A percentile compares a stretch with the other conserved stretches of the same genome.
phyloP scores from a whole-genome alignment of 2,329 filamentous ascomycete species.

The Microdochium trichocladiopsis region DNA sequence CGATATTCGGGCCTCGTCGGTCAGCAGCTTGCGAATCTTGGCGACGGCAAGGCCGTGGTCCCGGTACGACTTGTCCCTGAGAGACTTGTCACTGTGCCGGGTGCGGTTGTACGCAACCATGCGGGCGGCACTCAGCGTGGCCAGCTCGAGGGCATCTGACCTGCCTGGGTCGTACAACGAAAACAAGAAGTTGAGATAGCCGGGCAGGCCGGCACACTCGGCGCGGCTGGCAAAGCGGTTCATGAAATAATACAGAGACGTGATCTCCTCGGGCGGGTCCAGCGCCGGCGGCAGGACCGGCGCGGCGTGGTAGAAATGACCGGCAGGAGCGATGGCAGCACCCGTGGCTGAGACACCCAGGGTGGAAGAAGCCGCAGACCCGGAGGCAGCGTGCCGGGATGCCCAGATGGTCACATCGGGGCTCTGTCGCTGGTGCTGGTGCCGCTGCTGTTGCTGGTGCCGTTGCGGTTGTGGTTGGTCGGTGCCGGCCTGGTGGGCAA shows the following conservation, averaged over 20 bases:
- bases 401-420: not conserved
- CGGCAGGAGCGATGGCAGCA: too few relatives aligned
- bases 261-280: not conserved
- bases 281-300: not conserved
- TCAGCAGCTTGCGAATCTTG: not conserved
- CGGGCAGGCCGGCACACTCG: not conserved
- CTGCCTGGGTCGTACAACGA: not conserved
- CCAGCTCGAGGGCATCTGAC: not conserved
- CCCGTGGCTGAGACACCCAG: too few relatives aligned
- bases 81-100: not conserved
- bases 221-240: not conserved
- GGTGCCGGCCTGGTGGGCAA: not conserved
- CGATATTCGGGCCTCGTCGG: not conserved
- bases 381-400: not conserved
- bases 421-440: not conserved
- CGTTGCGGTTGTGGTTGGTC: too few relatives aligned
- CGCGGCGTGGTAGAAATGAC: too few relatives aligned
- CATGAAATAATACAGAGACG: not conserved
- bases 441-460: not conserved
- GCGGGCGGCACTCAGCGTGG: not conserved
- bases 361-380: too few relatives aligned
- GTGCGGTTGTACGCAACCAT: not conserved
- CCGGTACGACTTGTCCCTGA: not conserved
- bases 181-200: not conserved
- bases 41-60: not conserved